phyloP scores from a whole-genome alignment of 163 green algal species.

The Botryococcus braunii region DNA sequence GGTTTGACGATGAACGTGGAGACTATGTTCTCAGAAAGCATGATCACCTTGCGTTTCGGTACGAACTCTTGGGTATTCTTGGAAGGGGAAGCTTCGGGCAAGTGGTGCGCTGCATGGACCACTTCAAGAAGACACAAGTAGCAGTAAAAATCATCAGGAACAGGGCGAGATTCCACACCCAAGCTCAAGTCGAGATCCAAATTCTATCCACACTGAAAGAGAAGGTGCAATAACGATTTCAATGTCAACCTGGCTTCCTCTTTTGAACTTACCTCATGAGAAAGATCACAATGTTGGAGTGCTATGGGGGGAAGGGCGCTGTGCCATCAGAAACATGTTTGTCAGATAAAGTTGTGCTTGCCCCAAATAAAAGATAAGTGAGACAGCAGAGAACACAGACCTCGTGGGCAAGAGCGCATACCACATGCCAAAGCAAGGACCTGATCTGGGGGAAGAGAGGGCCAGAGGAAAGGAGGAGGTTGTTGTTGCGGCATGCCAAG shows the following conservation, averaged over 20 bases:
- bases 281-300: background rate
- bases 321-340: background rate
- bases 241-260: background rate
- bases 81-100: conserved; percentile 81
- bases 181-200: conserved; percentile 77
- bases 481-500: too few species aligned
- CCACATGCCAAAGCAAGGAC: too few species aligned
- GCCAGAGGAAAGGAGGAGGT: too few species aligned
- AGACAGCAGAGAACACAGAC: too few species aligned
- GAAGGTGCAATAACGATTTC: conserved; percentile 14
- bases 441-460: too few species aligned
- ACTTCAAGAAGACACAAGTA: conserved; percentile 19
- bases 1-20: conserved; percentile 77
- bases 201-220: conserved; percentile 62
- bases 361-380: too few species aligned
- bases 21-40: conserved; percentile 60
- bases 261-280: background rate
- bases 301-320: background rate
- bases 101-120: conserved; percentile 34
- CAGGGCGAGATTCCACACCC: conserved; percentile 85
- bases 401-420: too few species aligned
- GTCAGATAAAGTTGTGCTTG: too few species aligned
- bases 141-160: conserved; percentile 80
- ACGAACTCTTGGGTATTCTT: conserved; percentile 64
- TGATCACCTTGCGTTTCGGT: conserved; percentile 81